Evolutionary conservation across 202 grass and related monocot species (phyloP), one percentile per base, ranked within the genome.

Genomic region (Panicum virgatum): DNA sequence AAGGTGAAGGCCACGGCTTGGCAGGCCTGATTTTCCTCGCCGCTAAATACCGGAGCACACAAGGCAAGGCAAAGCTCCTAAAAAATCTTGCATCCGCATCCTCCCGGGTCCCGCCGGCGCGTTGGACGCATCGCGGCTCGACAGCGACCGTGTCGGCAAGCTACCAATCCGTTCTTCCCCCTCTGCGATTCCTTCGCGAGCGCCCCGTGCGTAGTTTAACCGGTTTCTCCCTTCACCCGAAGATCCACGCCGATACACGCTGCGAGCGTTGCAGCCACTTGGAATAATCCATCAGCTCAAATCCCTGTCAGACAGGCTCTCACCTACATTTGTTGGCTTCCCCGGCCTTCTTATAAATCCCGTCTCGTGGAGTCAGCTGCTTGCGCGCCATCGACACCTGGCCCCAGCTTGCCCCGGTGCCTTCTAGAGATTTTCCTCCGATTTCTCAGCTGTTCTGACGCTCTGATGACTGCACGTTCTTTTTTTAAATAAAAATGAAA

Each of bases 61-160:
- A 64, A 23, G 50, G 12, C 48, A 57, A 34, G n/a, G 38, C 50
- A 19, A 40, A 43, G 8, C 20, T 69, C 26, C 23, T 47, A 0
- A 68, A 90, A 86, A 86, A 83, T 90, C 67, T 3, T 62, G 48
- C 66, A 39, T 79, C 83, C 42, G 83, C 83, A 62, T 86, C 88
- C 11, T 18, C 34, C 27, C 74, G 74, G 88, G 73, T 4, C 83
- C 83, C 51, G 20, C 11, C 10, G 36, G 15, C 20, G 30, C 18
- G 77, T 50, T 80, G 79, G 74, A 63, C 37, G 43, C 73, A 47
- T 89, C 44, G 58, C 16, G 73, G 61, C 30, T 30, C 15, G 83
- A 90, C 44, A 86, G 79, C 43, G 79, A 86, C 26, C 51, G 5
- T 86, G 88, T 83, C 79, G 34, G 67, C 60, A 89, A 67, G 38